phyloP scores from a whole-genome alignment of 108 stramenopile genomes.

The Cyclotella atomus region DNA sequence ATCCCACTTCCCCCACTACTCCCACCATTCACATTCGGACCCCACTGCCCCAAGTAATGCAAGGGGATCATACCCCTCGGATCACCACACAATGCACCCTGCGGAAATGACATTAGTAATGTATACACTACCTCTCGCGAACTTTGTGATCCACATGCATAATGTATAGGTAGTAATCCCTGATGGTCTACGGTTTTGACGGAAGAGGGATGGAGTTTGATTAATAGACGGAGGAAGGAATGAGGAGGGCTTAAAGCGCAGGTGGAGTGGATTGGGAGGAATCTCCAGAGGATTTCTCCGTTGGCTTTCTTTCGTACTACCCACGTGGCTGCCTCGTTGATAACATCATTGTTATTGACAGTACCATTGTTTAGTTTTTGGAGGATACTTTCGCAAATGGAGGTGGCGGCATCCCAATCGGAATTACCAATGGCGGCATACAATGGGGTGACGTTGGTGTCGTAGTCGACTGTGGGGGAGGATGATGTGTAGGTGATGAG shows the following conservation, averaged over 20 bases:
- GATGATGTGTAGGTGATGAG: conserved; percentile 4
- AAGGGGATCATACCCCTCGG: conserved; percentile 86
- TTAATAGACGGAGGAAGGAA: conserved; percentile 57
- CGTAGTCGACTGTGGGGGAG: conserved; percentile 74
- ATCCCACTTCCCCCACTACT: conserved; percentile 18
- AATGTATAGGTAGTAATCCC: conserved; percentile 86
- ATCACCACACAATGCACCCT: conserved; percentile 67
- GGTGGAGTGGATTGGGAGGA: conserved; percentile 84
- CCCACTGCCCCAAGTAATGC: conserved; percentile 86
- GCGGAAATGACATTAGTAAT: conserved; percentile 68
- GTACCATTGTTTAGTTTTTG: conserved; percentile 25
- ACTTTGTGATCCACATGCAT: conserved; percentile 81
- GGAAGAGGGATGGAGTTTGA: conserved; percentile 71
- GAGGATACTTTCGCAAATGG: conserved; percentile 18
- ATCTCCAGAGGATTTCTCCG: conserved; percentile 74
- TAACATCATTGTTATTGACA: not conserved
- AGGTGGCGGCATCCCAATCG: conserved; percentile 68
- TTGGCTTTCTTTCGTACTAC: conserved; percentile 67
- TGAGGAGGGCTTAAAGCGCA: conserved; percentile 78
- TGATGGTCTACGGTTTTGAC: conserved; percentile 77
- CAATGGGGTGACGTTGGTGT: conserved; percentile 71
- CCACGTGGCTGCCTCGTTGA: conserved; percentile 72
- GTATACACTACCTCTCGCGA: conserved; percentile 67
- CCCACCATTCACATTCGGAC: conserved; percentile 32
- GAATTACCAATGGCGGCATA: conserved; percentile 78